Percentiles rank a stretch among this genome's conserved stretches.
phyloP scores from a whole-genome alignment of 441 rosid genomes.

The Corymbia calophylla region DNA sequence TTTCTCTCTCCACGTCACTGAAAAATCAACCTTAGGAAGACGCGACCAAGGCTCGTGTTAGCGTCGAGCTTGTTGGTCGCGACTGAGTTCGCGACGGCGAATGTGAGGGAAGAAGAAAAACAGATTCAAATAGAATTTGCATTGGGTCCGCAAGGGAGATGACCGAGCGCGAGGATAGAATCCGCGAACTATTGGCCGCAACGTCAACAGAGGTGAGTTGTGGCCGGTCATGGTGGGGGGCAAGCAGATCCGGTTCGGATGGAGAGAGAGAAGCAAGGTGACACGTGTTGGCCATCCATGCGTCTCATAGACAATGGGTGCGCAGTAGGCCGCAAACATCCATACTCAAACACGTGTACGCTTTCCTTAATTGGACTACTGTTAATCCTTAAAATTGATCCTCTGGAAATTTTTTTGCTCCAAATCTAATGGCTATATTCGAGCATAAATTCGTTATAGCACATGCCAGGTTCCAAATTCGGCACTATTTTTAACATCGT shows the following conservation, averaged over 20 bases:
- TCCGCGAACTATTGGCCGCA: too few relatives aligned
- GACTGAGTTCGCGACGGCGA: not conserved
- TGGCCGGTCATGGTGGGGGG: not conserved
- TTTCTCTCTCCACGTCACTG: not conserved
- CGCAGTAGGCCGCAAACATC: not conserved
- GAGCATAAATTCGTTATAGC: too few relatives aligned
- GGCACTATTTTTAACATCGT: too few relatives aligned
- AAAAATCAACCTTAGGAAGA: accelerated
- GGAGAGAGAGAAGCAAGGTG: not conserved
- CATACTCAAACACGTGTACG: not conserved
- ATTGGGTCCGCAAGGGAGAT: too few relatives aligned
- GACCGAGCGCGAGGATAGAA: too few relatives aligned
- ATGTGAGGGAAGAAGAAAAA: too few relatives aligned
- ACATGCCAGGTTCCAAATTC: too few relatives aligned
- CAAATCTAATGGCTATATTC: too few relatives aligned
- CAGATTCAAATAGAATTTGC: too few relatives aligned
- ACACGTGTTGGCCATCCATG: not conserved
- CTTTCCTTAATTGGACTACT: not conserved
- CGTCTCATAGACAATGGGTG: not conserved
- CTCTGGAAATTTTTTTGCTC: too few relatives aligned
- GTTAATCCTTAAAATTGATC: not conserved
- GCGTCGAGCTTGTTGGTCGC: accelerated
- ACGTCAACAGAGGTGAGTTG: not conserved
- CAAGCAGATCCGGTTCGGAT: not conserved
- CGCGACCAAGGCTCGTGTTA: not conserved